Percentiles rank a stretch among this genome's conserved stretches.
These are phyloP conservation scores for Suillus hirtellus DNA, from an alignment of 768 basidiomycete genomes.

Conservation along the genomic window DNA sequence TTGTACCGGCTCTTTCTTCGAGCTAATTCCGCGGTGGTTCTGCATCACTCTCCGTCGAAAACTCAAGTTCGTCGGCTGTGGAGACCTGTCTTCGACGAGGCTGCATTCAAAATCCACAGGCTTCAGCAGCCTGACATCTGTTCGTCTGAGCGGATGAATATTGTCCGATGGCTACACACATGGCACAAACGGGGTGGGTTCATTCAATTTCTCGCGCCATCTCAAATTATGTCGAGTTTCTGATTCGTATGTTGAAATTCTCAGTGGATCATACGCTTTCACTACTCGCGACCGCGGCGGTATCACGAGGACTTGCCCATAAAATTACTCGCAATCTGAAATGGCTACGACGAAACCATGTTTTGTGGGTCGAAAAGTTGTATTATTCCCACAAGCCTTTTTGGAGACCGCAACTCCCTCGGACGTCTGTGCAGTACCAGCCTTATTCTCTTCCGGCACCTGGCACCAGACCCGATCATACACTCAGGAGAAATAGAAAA, in stretches of 20 bases:
- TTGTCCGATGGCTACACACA: slow-evolving; percentile 43
- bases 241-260: not conserved
- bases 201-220: not conserved
- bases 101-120: slow-evolving; percentile 42
- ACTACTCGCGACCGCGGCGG: slow-evolving; percentile 60
- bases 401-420: slow-evolving; percentile 43
- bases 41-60: slow-evolving; percentile 49
- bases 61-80: slow-evolving; percentile 48
- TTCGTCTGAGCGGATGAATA: slow-evolving; percentile 28
- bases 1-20: slow-evolving; percentile 63
- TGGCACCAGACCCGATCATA: slow-evolving; percentile 17
- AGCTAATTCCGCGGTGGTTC: slow-evolving; percentile 55
- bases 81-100: slow-evolving; percentile 56
- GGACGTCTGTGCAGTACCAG: slow-evolving; percentile 23
- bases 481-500: slow-evolving; percentile 22
- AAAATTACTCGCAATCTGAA: slow-evolving; percentile 53
- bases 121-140: slow-evolving; percentile 36
- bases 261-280: slow-evolving; percentile 70
- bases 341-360: slow-evolving; percentile 32
- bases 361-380: slow-evolving; percentile 26
- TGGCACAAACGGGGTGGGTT: slow-evolving; percentile 60
- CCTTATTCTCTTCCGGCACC: slow-evolving; percentile 16
- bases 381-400: slow-evolving; percentile 21
- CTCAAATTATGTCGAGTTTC: slow-evolving; percentile 17
- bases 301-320: slow-evolving; percentile 63